phyloP scores from a whole-genome alignment of 163 green algal genomes.

The Coccomyxa subellipsoidea region DNA sequence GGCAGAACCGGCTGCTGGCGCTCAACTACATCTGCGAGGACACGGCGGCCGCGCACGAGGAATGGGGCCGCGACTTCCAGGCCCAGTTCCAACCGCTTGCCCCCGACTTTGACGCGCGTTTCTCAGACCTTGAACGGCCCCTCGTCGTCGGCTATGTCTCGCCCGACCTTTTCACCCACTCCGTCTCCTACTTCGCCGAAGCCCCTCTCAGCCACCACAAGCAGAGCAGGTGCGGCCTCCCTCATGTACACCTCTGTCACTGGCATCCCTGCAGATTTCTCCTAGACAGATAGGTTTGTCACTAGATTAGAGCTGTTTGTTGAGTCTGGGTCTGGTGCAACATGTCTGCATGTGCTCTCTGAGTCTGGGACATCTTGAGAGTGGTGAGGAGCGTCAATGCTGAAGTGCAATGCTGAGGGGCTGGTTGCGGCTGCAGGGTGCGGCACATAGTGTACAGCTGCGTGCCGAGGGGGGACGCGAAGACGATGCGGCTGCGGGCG shows the following conservation, averaged over 20 bases:
- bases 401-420: too few relatives aligned
- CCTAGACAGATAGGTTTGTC: too few relatives aligned
- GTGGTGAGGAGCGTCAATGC: too few relatives aligned
- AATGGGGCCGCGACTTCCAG: constrained; percentile 73
- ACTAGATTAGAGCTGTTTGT: too few relatives aligned
- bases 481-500: constrained; percentile 55
- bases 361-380: too few relatives aligned
- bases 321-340: too few relatives aligned
- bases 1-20: constrained; percentile 85
- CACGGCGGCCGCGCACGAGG: constrained; percentile 54
- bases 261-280: too few relatives aligned
- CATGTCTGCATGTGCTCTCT: too few relatives aligned
- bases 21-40: constrained; percentile 89
- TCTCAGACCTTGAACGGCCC: constrained; percentile 30
- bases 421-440: constrained; percentile 16
- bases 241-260: too few relatives aligned
- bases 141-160: constrained; percentile 92
- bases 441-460: constrained; percentile 57
- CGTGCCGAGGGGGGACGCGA: constrained; percentile 52
- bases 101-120: neutral
- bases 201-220: constrained; percentile 81
- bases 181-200: constrained; percentile 96
- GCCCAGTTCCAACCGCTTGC: neutral
- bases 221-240: neutral
- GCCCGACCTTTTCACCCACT: constrained; percentile 95